Base-by-base conservation (phyloP, 257 asterid genomes). In the Rauvolfia tetraphylla region DNA sequence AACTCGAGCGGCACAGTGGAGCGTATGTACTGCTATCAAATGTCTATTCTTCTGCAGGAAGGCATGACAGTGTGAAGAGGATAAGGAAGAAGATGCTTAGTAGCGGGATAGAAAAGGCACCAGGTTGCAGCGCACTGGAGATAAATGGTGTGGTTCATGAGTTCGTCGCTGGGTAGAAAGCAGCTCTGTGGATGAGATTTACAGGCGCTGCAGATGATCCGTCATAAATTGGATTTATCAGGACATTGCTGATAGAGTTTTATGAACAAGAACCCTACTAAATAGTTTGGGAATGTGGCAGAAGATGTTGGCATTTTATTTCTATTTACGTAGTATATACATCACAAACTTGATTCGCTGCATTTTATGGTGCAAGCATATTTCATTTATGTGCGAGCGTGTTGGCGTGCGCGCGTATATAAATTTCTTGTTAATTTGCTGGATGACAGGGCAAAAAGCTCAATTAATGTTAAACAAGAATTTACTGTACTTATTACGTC, bases 111-210 rank as follows among this genome's bases (percentile, higher is more conserved):
- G 89, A 87, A 72, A 91, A 91, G 87, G 79, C 81, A 13, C 97
- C 93, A 2, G 97, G 97, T 0, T 88, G 96, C 78, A 91, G 96
- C 85, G 86, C 91, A 7, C 81, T 91, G 72, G 96, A 90, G 88
- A 88, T 90, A 11, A 73, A 82, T 36, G 90, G 93, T 15, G 46
- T 75, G 44, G 93, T 85, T 74, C 90, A 88, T 56, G 96, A 90
- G 85, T 87, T 91, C 57, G 41, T 90, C 76, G 96, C 97, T 1
- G 89, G 94, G 68, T 91, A 88, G 78, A 84, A 78, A 76, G 78
- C 91, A 87, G 27, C n/a, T 67, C 3, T 48, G 31, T 18, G 77
- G 84, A 81, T 57, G 89, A 83, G 56, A 74, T 84, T 49, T 81
- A 46, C 69, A 71, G 76, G n/a, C 42, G 85, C 78, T 91, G 79